Percentiles rank a stretch among this genome's conserved stretches.
Conservation (phyloP, 495 filamentous ascomycete species). For the Trichoderma orchidacearum region DNA sequence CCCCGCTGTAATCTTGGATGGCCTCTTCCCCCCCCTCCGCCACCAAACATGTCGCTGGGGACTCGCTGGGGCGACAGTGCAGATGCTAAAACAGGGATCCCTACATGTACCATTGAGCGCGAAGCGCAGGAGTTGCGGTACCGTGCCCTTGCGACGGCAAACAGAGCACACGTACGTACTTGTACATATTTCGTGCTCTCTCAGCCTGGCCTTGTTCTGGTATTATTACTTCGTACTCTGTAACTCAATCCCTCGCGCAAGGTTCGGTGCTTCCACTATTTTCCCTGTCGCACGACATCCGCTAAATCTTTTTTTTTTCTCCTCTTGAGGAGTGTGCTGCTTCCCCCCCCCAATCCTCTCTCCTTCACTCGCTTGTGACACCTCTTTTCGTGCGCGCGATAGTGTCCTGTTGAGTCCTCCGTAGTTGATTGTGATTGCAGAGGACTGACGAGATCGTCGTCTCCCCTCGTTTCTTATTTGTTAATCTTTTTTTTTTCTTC, state of each 20-base stretch:
- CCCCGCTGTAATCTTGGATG: not conserved
- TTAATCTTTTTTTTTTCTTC: not conserved
- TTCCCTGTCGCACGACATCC: not conserved
- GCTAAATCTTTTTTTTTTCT: not conserved
- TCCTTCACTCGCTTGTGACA: not conserved
- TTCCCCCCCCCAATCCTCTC: not conserved
- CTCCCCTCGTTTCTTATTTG: too few relatives aligned
- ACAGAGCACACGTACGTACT: too few relatives aligned
- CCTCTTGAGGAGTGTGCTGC: not conserved
- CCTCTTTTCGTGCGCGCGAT: not conserved
- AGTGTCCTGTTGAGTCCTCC: not conserved
- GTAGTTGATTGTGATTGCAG: not conserved
- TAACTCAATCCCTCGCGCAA: not conserved
- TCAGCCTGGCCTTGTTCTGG: too few relatives aligned
- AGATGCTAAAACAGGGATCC: too few relatives aligned
- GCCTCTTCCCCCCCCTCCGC: too few relatives aligned
- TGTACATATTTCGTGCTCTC: too few relatives aligned
- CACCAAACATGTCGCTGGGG: not conserved
- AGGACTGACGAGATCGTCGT: not conserved
- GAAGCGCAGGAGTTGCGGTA: too few relatives aligned
- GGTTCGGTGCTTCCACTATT: not conserved
- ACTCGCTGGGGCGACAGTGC: too few relatives aligned
- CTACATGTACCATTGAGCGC: too few relatives aligned
- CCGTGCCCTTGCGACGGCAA: too few relatives aligned
- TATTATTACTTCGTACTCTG: too few relatives aligned